Base-by-base conservation (phyloP, 1,139 yeast genomes). In the Blastobotrys aristatus region DNA sequence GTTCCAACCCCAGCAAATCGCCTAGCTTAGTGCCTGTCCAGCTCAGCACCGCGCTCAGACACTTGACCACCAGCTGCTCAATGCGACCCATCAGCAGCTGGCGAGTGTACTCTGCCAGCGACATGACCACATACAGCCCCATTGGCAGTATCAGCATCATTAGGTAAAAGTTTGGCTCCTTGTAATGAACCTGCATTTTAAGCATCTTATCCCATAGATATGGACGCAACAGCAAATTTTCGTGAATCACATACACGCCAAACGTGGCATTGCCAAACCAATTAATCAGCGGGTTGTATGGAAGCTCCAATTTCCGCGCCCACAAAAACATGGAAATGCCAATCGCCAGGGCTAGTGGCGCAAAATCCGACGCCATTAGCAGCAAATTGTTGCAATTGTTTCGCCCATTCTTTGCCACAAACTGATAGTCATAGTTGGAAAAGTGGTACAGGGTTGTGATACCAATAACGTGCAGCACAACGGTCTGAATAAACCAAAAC, bases 241-340 rank as follows among this genome's bases (percentile, higher is more conserved):
- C 44, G 16, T 40, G 44, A n/a, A 34, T 34, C 10, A 40, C n/a
- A 40, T 40, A 40, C 16, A 40, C 44, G 16, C 31, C 29, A 32
- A 40, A 40, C 7, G 44, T 40, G 18, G 22, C 20, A 5, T 14
- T 17, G 7, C 34, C 44, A 22, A 40, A 40, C 29, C 21, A 22
- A 21, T 40, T 33, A 20, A 40, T 40, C n/a, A 11, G 10, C 14
- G 22, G n/a, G 3, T 27, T 30, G 10, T 40, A 26, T 17, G 38
- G 38, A 4, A 40, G 10, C 3, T 40, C 29, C 5, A 20, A 3
- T 30, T 31, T 40, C 18, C 40, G 27, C 11, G 17, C 27, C 11
- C 27, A 37, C 29, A 37, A 37, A 17, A 37, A 37, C 30, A 22
- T 22, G 27, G 30, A 7, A 4, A 24, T 21, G 16, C 30, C 40